Evolutionary conservation across 2,329 filamentous ascomycete genomes (phyloP), one percentile per base, ranked within the genome.

Genomic region (Cladosporium sp.): DNA sequence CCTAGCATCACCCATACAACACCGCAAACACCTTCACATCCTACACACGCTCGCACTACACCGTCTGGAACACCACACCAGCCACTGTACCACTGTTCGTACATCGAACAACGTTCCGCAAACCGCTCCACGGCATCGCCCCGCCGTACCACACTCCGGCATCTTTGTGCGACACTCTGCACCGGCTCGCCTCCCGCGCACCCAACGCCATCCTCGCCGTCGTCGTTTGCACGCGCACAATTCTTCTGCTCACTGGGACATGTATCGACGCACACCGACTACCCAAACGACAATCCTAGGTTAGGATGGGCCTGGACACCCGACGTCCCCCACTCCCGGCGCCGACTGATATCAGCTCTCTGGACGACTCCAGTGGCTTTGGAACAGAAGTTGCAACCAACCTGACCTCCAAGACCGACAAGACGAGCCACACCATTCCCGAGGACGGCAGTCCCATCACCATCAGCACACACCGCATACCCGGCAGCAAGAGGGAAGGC

Each of bases 391-490:
- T 90, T 68, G 86, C 85, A 66, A 88, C 88, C 72, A 89, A 91
- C 78, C 76, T 91, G 70, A 92, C 90, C 68, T 85, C 85, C 69
- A 84, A 86, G 67, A 89, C 86, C 87, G 78, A 90, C 77, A 80
- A 86, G 73, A 92, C 91, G 3, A 88, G 89, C 63, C 93, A 91
- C 79, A 92, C 90, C 44, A 85, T 95, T 61, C 91, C 91, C 66
- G 91, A 93, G 74, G 91, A 95, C 86, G 92, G 91, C 76, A 94
- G 91, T 62, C 93, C 93, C 50, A 89, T 99, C 74, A 98, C 92
- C 67, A 96, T 99, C 77, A 89, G 90, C 76, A 97, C 94, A 53
- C 87, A 75, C 84, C 91, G 78, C 86, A 88, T 80, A 72, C 72
- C 69, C 31, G 57, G 56, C 31, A 67, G 67, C 65, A 69, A 56